Conservation (phyloP, 345 rosid species). For the Salix udensis region DNA sequence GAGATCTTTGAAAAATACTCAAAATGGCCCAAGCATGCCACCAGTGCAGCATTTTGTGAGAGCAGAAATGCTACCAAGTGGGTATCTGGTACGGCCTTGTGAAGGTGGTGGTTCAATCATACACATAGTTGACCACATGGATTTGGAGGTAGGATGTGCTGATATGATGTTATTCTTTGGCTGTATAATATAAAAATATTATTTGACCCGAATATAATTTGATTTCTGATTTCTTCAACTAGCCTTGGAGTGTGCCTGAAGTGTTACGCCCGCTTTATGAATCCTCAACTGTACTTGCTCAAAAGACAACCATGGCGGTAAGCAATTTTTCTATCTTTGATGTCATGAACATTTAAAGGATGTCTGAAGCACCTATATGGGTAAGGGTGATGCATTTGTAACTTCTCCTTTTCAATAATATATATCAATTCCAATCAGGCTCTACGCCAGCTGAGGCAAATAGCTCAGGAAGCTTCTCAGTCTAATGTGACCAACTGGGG, state of each 20-base stretch:
- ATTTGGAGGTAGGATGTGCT: constrained; percentile 67
- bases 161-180: not conserved
- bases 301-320: constrained; percentile 95
- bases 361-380: not conserved
- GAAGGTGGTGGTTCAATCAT: constrained; percentile 99
- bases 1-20: constrained; percentile 88
- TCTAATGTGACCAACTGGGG: constrained; percentile 85
- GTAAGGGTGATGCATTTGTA: not conserved
- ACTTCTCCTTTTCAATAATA: not conserved
- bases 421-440: constrained; percentile 44
- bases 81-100: constrained; percentile 92
- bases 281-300: constrained; percentile 93
- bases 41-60: constrained; percentile 93
- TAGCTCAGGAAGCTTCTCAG: constrained; percentile 87
- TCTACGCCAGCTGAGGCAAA: constrained; percentile 87
- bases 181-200: not conserved
- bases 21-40: constrained; percentile 97
- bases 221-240: constrained; percentile 22
- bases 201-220: not conserved
- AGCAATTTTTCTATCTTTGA: constrained; percentile 13
- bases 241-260: constrained; percentile 99
- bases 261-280: constrained; percentile 93
- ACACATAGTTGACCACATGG: constrained; percentile 95
- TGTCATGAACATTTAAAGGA: not conserved
- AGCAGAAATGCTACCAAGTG: constrained; percentile 98